Conservation (phyloP, 352 stramenopile species). For the Phytophthora citricola region DNA sequence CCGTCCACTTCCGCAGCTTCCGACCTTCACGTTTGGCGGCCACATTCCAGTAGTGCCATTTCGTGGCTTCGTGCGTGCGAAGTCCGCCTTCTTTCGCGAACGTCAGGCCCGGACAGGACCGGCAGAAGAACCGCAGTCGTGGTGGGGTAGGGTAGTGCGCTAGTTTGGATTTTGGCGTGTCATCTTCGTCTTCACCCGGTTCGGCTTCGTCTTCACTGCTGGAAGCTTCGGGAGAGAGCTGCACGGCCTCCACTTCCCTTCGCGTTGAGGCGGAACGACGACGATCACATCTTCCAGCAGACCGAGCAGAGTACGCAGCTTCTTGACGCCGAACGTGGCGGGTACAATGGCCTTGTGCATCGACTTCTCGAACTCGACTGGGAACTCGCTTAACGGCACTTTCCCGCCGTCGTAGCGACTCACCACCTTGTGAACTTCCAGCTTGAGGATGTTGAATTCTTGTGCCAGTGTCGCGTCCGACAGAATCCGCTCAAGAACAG, state of each 20-base stretch:
- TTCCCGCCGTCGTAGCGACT: conserved; percentile 54
- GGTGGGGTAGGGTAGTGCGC: conserved; percentile 45
- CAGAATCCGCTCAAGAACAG: conserved; percentile 56
- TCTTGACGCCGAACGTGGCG: conserved; percentile 72
- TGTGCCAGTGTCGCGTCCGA: conserved; percentile 46
- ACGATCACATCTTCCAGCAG: conserved; percentile 65
- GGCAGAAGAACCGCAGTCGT: conserved; percentile 60
- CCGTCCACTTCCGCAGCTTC: conserved; percentile 54
- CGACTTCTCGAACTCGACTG: conserved; percentile 54
- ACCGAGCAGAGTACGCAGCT: conserved; percentile 68
- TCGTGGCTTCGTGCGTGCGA: conserved; percentile 68
- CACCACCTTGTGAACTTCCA: conserved; percentile 79
- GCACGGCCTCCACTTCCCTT: conserved; percentile 71
- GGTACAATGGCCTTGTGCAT: conserved; percentile 78
- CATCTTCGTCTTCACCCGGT: not conserved
- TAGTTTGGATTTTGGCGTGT: conserved; percentile 20
- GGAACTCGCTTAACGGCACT: conserved; percentile 62
- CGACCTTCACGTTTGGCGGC: conserved; percentile 45
- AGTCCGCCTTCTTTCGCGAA: conserved; percentile 70
- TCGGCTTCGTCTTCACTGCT: conserved; percentile 45
- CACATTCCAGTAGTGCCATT: conserved; percentile 82
- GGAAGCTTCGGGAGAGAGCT: conserved; percentile 49
- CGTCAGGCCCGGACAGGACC: conserved; percentile 68
- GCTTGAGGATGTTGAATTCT: conserved; percentile 70
- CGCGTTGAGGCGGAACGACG: conserved; percentile 51